Base-by-base conservation (phyloP, 139 green algal genomes). In the Volvox africanus region DNA sequence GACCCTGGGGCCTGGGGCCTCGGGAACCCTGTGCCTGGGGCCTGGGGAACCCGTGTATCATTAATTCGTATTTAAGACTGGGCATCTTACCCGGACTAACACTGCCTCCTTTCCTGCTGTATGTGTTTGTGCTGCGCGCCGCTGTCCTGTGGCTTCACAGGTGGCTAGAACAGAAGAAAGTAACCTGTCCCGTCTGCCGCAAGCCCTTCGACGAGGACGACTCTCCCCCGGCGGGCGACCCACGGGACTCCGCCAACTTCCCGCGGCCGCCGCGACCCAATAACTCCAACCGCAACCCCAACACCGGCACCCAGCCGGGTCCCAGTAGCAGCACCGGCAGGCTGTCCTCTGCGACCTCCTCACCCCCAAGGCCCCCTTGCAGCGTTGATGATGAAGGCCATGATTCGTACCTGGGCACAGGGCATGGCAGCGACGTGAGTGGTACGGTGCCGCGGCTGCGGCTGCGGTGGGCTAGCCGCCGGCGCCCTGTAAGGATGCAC, bases 171-270 rank as follows among this genome's bases (percentile, higher is more conserved):
- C 67, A 82, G n/a, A 87, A 93, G 62, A 92, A 93, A 35, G 33
- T 89, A 21, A 94, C 86, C 6, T 95, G 93, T 82, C 93, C 93
- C 61, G 92, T 95, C 61, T 95, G 93, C 89, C 92, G 93, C 61
- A 88, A 88, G 78, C 88, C 91, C 68, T 84, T 95, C 22, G 85
- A 80, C 44, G 85, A 81, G 55, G 88, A 89, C 1, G 79, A 92
- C 13, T n/a, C 80, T n/a, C 73, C 80, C 20, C 32, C 75, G 75
- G 17, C 75, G 32, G 30, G 32, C 75, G 75, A 81, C 75, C 75
- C 75, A 30, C 75, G 75, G 75, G 75, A 81, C 75, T 9, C 75
- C 9, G 5, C 44, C 32, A 28, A 33, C 2, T 19, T 55, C 32
- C 68, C 84, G 32, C 68, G 28, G 21, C 13, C 68, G 68, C 86